These are phyloP conservation scores for Cryptomeria japonica DNA, from an alignment of 75 land plant species.

Conservation along the genomic window DNA sequence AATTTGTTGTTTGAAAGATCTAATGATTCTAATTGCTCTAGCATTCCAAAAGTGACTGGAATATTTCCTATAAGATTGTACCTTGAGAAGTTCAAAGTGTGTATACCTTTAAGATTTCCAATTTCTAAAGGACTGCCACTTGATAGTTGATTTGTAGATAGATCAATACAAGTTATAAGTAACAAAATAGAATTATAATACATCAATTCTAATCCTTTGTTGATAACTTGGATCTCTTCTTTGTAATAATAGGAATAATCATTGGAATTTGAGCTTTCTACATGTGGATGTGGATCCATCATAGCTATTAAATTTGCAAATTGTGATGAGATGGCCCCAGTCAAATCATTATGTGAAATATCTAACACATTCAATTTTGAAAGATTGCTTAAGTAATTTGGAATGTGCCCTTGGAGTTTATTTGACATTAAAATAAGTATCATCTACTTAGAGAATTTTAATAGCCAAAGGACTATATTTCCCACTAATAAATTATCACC, in stretches of 20 bases:
- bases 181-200: background rate
- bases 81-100: slow-evolving; percentile 5
- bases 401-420: background rate
- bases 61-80: slow-evolving; percentile 10
- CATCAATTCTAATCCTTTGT: background rate
- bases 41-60: background rate
- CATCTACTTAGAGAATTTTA: too few species aligned
- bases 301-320: too few species aligned
- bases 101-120: background rate
- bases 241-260: background rate
- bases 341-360: too few species aligned
- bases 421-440: background rate
- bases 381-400: background rate
- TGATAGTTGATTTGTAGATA: slow-evolving; percentile 9
- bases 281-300: too few species aligned
- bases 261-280: too few species aligned
- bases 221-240: background rate
- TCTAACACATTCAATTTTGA: too few species aligned
- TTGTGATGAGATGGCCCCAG: too few species aligned
- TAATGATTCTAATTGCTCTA: background rate
- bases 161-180: background rate
- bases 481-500: too few species aligned
- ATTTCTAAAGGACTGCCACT: slow-evolving; percentile 8
- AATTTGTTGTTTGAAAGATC: slow-evolving; percentile 12
- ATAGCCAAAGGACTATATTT: too few species aligned